Conservation (phyloP, 1,284 basidiomycete species). For the Veloboletus limbatus region DNA sequence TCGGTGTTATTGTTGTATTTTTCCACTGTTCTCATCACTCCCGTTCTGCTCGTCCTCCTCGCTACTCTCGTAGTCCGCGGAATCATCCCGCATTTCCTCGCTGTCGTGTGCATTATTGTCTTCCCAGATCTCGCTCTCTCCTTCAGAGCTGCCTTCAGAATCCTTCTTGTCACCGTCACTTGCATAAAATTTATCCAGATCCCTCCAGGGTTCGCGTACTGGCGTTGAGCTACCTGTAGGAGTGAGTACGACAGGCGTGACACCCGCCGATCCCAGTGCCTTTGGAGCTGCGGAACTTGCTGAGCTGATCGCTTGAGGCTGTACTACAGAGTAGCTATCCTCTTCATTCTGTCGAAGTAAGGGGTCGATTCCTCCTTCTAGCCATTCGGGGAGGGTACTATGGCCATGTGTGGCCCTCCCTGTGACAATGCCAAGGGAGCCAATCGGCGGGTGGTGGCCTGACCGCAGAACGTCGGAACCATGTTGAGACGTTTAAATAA, state of each 20-base stretch:
- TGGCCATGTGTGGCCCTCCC: constrained; percentile 47
- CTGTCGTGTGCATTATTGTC: constrained; percentile 36
- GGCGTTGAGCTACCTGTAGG: constrained; percentile 47
- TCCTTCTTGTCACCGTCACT: constrained; percentile 30
- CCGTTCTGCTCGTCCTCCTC: constrained; percentile 18
- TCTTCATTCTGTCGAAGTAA: constrained; percentile 56
- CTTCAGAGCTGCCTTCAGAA: constrained; percentile 22
- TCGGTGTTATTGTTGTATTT: constrained; percentile 13
- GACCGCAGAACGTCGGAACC: constrained; percentile 4
- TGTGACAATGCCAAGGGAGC: constrained; percentile 56
- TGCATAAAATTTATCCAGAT: constrained; percentile 72
- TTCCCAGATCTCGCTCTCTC: constrained; percentile 32
- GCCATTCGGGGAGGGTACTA: constrained; percentile 54
- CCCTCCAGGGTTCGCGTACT: constrained; percentile 45
- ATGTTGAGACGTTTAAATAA: neutral
- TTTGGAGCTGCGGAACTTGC: constrained; percentile 20
- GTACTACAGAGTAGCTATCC: constrained; percentile 40
- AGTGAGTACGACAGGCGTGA: constrained; percentile 50
- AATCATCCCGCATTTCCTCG: constrained; percentile 33
- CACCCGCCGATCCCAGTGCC: constrained; percentile 16
- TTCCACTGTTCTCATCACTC: constrained; percentile 5
- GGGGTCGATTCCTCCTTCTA: constrained; percentile 58
- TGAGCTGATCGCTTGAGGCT: constrained; percentile 42
- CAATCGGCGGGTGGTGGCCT: constrained; percentile 50
- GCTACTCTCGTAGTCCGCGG: constrained; percentile 24